phyloP scores from a whole-genome alignment of 768 basidiomycete genomes.

The Lanmaoa pseudosensibilis region DNA sequence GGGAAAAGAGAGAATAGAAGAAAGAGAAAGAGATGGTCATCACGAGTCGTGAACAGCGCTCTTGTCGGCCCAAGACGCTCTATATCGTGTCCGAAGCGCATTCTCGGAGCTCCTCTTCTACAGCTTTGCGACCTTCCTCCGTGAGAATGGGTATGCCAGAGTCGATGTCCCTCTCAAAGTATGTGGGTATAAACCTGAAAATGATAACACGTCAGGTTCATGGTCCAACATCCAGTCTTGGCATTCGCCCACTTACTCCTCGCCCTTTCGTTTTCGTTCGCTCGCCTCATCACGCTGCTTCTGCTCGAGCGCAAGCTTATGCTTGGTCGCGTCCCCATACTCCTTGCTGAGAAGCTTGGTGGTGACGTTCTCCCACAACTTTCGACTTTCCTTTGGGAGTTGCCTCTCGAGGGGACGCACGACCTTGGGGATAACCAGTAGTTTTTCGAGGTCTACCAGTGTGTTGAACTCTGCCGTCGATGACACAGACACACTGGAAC shows the following conservation, averaged over 20 bases:
- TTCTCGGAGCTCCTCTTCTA: constrained; percentile 66
- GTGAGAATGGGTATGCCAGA: constrained; percentile 71
- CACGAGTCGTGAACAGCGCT: constrained; percentile 2
- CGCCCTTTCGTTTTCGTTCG: constrained; percentile 78
- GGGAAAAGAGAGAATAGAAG: not conserved
- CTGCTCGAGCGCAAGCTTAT: constrained; percentile 93
- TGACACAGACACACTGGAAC: constrained; percentile 48
- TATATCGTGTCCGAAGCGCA: constrained; percentile 13
- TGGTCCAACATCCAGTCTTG: not conserved
- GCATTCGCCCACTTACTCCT: constrained; percentile 56
- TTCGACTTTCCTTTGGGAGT: constrained; percentile 75
- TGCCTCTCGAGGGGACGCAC: constrained; percentile 85
- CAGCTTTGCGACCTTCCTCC: constrained; percentile 61
- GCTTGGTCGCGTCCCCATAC: constrained; percentile 85
- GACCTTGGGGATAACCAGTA: constrained; percentile 75
- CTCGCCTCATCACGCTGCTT: constrained; percentile 86
- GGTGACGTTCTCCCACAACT: constrained; percentile 87
- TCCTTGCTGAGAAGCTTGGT: constrained; percentile 75
- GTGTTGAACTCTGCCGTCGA: constrained; percentile 54
- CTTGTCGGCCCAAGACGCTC: constrained; percentile 1
- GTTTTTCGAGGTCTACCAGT: constrained; percentile 72
- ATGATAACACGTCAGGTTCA: not conserved
- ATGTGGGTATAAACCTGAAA: constrained; percentile 66
- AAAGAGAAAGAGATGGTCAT: constrained; percentile 4
- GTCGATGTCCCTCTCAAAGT: constrained; percentile 70